A percentile compares a stretch with the other conserved stretches of the same genome.
These are phyloP conservation scores for Panicum virgatum DNA, from an alignment of 202 grass and related monocot genomes.

Conservation along the genomic window DNA sequence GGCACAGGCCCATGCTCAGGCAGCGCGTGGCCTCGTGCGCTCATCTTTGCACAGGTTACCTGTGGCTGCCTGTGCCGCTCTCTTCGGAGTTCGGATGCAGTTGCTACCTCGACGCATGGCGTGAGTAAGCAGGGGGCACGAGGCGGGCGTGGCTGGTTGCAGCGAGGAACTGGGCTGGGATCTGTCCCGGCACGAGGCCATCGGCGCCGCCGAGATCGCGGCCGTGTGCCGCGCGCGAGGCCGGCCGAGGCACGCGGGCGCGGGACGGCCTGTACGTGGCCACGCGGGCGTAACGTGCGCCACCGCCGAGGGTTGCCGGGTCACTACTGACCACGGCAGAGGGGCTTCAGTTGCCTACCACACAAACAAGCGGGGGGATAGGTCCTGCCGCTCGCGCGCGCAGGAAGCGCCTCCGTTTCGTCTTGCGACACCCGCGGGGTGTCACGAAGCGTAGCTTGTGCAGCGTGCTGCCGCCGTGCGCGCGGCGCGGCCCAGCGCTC, in stretches of 20 bases:
- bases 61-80: neutral
- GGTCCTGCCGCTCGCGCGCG: too few relatives aligned
- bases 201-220: constrained; percentile 19
- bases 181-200: neutral
- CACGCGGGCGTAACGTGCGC: neutral
- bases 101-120: neutral
- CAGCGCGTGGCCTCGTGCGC: too few relatives aligned
- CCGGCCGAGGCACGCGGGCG: neutral
- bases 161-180: neutral
- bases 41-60: neutral
- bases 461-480: too few relatives aligned
- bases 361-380: too few relatives aligned
- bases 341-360: neutral
- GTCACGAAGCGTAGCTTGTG: too few relatives aligned
- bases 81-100: neutral
- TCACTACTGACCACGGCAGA: too few relatives aligned
- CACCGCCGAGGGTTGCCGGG: neutral
- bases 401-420: too few relatives aligned
- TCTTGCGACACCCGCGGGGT: too few relatives aligned
- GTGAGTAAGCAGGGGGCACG: neutral
- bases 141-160: neutral
- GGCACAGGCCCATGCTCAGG: too few relatives aligned
- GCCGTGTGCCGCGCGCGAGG: neutral
- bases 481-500: neutral
- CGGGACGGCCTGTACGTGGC: neutral